Evolutionary conservation across 2,329 filamentous ascomycete species (phyloP).

Genomic region (Neurospora sp.): DNA sequence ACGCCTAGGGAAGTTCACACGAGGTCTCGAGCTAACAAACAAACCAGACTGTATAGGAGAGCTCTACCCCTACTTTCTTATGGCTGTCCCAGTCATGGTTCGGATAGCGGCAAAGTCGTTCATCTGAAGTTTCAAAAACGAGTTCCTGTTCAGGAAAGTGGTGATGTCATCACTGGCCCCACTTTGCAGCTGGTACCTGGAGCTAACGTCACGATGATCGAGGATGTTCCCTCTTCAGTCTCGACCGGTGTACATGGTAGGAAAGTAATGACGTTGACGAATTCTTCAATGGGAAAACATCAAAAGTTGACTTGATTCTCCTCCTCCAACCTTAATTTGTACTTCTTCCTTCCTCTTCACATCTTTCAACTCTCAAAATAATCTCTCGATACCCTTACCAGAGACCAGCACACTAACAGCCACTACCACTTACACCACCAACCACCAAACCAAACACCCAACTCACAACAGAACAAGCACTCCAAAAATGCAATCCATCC

Average conservation of each 20-base stretch:
- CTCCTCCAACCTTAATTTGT: not conserved
- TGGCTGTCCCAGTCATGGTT: no score
- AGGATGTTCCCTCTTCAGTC: not conserved
- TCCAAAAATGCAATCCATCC: constrained; percentile 27
- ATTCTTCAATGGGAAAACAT: not conserved
- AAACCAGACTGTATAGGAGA: no score
- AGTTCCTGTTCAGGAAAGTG: not conserved
- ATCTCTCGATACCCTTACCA: not conserved
- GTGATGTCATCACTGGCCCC: not conserved
- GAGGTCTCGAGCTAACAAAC: no score
- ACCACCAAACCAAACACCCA: not conserved
- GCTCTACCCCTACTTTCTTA: no score
- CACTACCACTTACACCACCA: not conserved
- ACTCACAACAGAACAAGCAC: not conserved
- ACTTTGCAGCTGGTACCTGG: not conserved
- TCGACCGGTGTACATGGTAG: not conserved
- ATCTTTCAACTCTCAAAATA: not conserved
- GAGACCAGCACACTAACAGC: not conserved
- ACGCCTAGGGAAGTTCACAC: no score
- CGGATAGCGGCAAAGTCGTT: not conserved
- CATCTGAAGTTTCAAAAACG: not conserved
- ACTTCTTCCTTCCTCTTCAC: not conserved
- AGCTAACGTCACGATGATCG: not conserved
- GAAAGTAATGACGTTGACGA: not conserved
- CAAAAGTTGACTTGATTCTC: not conserved